These are phyloP conservation scores for Kalanchoe fedtschenkoi DNA, from an alignment of 164 flowering plant species.

Conservation along the genomic window DNA sequence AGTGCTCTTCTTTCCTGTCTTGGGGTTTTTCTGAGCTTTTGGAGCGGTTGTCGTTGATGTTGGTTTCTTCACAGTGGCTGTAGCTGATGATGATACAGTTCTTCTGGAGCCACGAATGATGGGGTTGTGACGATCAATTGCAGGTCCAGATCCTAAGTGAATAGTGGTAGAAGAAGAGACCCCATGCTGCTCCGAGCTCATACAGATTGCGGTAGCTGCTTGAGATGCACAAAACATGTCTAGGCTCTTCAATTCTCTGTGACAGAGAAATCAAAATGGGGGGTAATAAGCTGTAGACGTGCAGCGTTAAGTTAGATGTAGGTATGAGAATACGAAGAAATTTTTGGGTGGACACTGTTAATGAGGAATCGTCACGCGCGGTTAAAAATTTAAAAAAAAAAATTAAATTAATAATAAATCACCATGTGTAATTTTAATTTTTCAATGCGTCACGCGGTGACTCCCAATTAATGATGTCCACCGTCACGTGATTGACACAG, in stretches of 20 bases:
- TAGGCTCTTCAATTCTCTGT: background rate
- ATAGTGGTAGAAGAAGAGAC: slow-evolving; percentile 6
- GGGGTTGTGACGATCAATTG: slow-evolving; percentile 59
- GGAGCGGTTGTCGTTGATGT: slow-evolving; percentile 16
- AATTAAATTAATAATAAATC: no score
- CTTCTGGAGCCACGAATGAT: slow-evolving; percentile 36
- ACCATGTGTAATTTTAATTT: no score
- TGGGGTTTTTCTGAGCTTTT: background rate
- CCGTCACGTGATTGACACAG: no score
- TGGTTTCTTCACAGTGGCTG: slow-evolving; percentile 11
- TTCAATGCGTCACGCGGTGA: no score
- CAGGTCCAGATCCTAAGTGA: slow-evolving; percentile 24
- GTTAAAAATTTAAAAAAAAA: no score
- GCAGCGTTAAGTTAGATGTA: no score
- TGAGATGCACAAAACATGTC: slow-evolving; percentile 5
- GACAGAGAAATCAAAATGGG: no score
- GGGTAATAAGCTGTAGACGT: no score
- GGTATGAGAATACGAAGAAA: no score
- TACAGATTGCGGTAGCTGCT: slow-evolving; percentile 2
- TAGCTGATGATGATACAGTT: slow-evolving; percentile 10
- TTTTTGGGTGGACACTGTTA: no score
- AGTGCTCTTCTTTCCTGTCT: background rate
- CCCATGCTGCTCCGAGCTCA: background rate
- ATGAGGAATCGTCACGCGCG: no score
- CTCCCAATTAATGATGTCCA: no score